Conservation (phyloP, 228 moss, liverwort and hornwort genomes). For the Sphagnum magellanicum region DNA sequence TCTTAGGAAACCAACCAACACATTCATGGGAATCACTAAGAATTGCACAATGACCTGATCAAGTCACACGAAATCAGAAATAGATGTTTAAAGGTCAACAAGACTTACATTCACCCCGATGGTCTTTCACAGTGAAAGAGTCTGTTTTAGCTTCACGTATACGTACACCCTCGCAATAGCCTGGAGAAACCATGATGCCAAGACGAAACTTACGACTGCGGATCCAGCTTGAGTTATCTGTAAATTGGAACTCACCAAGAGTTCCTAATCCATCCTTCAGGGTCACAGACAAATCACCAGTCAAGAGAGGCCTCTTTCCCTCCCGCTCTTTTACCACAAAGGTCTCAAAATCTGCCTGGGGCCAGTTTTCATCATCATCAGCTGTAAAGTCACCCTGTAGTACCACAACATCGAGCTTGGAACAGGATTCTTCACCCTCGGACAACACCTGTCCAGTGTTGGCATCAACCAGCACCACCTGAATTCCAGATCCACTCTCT, state of each 20-base stretch:
- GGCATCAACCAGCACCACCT: slow-evolving; percentile 21
- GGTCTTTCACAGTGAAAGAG: slow-evolving; percentile 51
- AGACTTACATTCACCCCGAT: slow-evolving; percentile 43
- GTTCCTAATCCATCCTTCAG: slow-evolving; percentile 27
- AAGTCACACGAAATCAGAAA: neutral
- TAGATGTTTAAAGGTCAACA: neutral
- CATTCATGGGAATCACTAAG: no score
- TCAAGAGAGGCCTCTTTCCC: slow-evolving; percentile 25
- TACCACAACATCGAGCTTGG: slow-evolving; percentile 23
- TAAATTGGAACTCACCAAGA: slow-evolving; percentile 22
- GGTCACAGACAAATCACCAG: slow-evolving; percentile 21
- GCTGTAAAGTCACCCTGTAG: slow-evolving; percentile 21
- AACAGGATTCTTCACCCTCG: slow-evolving; percentile 16
- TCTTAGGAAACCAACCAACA: no score
- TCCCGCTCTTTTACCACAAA: slow-evolving; percentile 22
- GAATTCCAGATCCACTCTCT: slow-evolving; percentile 19
- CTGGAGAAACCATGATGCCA: slow-evolving; percentile 19
- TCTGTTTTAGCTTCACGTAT: slow-evolving; percentile 53
- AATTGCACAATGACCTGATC: no score
- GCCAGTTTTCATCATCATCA: slow-evolving; percentile 23
- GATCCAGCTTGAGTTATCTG: slow-evolving; percentile 30
- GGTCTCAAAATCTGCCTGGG: slow-evolving; percentile 24
- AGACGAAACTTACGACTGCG: slow-evolving; percentile 25
- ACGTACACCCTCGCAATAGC: slow-evolving; percentile 30
- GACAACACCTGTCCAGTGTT: slow-evolving; percentile 16